Percentiles rank a stretch among this genome's conserved stretches.
Evolutionary conservation across 1,284 basidiomycete species (phyloP).

Genomic region (Xerocomus cyaneibrunnescens): DNA sequence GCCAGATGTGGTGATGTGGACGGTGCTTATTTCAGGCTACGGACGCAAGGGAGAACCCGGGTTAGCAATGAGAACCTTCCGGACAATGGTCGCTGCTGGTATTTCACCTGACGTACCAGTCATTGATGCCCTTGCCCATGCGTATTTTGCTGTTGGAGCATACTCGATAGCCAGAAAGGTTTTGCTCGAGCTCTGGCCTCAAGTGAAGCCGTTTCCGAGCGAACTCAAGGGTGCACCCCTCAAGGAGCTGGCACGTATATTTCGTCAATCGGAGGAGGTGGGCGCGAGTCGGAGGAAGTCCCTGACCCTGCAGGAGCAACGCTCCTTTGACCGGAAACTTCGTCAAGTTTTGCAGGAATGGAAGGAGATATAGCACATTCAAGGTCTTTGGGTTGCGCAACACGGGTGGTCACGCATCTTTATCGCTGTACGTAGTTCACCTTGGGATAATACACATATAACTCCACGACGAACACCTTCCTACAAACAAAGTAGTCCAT

Average conservation of each 20-base stretch:
- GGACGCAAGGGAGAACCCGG: slow-evolving; percentile 56
- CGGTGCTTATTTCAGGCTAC: slow-evolving; percentile 67
- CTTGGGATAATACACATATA: slow-evolving; percentile 6
- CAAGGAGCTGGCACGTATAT: slow-evolving; percentile 42
- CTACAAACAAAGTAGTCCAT: slow-evolving; percentile 3
- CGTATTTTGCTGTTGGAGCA: slow-evolving; percentile 57
- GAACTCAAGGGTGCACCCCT: slow-evolving; percentile 43
- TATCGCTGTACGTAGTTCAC: not conserved
- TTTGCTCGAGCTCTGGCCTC: slow-evolving; percentile 62
- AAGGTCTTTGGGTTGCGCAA: not conserved
- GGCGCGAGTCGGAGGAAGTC: slow-evolving; percentile 2
- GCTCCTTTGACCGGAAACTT: slow-evolving; percentile 34
- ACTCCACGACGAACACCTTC: not conserved
- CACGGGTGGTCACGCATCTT: not conserved
- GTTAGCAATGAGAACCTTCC: slow-evolving; percentile 54
- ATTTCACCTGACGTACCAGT: slow-evolving; percentile 65
- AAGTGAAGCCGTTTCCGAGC: slow-evolving; percentile 59
- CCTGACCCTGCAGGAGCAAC: slow-evolving; percentile 32
- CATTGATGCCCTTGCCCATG: slow-evolving; percentile 66
- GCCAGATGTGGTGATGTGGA: slow-evolving; percentile 66
- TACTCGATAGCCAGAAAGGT: slow-evolving; percentile 50
- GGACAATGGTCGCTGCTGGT: slow-evolving; percentile 58
- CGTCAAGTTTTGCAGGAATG: slow-evolving; percentile 26
- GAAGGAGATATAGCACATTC: slow-evolving; percentile 9
- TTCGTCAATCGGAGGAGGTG: slow-evolving; percentile 35